Conservation (phyloP, 805 yeast genomes). For the Torulaspora maleeae region DNA sequence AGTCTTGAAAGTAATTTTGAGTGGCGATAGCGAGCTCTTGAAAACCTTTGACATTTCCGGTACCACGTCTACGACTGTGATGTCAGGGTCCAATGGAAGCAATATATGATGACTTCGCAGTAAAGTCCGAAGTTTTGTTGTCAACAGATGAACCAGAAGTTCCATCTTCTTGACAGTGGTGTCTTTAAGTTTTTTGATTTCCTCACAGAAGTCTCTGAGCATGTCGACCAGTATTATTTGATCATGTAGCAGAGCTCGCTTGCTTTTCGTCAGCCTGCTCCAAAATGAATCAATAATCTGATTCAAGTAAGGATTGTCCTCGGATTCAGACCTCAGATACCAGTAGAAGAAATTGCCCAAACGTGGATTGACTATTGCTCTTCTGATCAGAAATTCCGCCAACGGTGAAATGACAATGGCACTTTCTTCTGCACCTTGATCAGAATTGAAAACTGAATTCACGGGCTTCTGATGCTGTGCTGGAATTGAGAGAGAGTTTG, state of each 20-base stretch:
- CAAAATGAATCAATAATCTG: slow-evolving; percentile 47
- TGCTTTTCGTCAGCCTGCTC: slow-evolving; percentile 30
- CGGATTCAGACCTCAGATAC: slow-evolving; percentile 85
- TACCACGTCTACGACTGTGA: slow-evolving; percentile 66
- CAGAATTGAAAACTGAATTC: slow-evolving; percentile 14
- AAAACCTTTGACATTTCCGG: slow-evolving; percentile 82
- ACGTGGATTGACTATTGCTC: slow-evolving; percentile 59
- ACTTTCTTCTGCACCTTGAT: slow-evolving; percentile 16
- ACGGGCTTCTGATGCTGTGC: slow-evolving; percentile 17
- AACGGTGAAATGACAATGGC: slow-evolving; percentile 50
- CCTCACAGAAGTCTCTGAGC: slow-evolving; percentile 59
- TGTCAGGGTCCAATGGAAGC: slow-evolving; percentile 79
- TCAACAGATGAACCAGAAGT: slow-evolving; percentile 46
- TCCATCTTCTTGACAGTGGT: slow-evolving; percentile 74
- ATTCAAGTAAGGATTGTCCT: slow-evolving; percentile 53
- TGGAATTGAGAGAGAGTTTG: slow-evolving; percentile 25
- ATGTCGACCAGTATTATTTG: slow-evolving; percentile 69
- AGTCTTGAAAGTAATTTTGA: slow-evolving; percentile 74
- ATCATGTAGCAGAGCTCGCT: slow-evolving; percentile 37
- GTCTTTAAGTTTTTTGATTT: slow-evolving; percentile 64
- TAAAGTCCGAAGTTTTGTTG: slow-evolving; percentile 41
- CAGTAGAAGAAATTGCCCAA: slow-evolving; percentile 85
- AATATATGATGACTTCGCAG: slow-evolving; percentile 47
- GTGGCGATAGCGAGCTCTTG: slow-evolving; percentile 85
- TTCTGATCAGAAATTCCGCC: slow-evolving; percentile 67